Conservation (phyloP, 495 filamentous ascomycete genomes). For the Endocarpon pusillum region DNA sequence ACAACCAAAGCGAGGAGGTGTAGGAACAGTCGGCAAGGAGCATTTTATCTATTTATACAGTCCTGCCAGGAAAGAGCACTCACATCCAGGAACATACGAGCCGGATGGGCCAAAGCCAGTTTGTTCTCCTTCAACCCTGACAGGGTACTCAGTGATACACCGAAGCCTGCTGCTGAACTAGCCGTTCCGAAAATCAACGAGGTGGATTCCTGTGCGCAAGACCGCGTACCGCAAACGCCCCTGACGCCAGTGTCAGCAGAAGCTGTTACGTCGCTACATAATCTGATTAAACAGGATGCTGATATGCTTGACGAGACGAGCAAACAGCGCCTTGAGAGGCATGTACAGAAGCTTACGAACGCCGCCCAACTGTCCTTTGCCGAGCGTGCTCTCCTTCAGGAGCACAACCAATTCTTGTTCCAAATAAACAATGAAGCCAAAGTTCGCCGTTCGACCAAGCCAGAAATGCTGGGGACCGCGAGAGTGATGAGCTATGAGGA, state of each 20-base stretch:
- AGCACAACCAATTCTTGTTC: conserved; percentile 13
- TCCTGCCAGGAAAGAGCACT: too few species aligned
- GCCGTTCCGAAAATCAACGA: conserved; percentile 10
- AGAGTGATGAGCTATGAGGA: conserved; percentile 24
- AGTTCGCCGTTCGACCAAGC: conserved; percentile 14
- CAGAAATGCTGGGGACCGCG: conserved; percentile 14
- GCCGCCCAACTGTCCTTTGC: conserved; percentile 18
- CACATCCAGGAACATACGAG: conserved; percentile 17
- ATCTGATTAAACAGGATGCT: conserved; percentile 14
- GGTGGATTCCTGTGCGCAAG: conserved; percentile 11
- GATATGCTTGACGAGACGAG: conserved; percentile 12
- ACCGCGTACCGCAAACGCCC: conserved; percentile 15
- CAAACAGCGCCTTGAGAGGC: conserved; percentile 10
- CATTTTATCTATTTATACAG: too few species aligned
- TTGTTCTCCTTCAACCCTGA: conserved; percentile 20
- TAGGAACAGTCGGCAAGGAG: too few species aligned
- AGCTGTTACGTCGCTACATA: conserved; percentile 13
- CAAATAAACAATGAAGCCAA: conserved; percentile 18
- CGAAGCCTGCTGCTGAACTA: conserved; percentile 12
- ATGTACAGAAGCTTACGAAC: conserved; percentile 11
- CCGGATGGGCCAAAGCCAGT: conserved; percentile 14
- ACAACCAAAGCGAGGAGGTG: too few species aligned
- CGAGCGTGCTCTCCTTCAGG: conserved; percentile 12
- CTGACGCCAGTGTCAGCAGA: conserved; percentile 12
- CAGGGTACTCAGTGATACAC: conserved; percentile 15